Percentiles rank a stretch among this genome's conserved stretches.
Evolutionary conservation across 192 early-diverging fungal genomes (phyloP).

Genomic region (Allomyces macrogynus): DNA sequence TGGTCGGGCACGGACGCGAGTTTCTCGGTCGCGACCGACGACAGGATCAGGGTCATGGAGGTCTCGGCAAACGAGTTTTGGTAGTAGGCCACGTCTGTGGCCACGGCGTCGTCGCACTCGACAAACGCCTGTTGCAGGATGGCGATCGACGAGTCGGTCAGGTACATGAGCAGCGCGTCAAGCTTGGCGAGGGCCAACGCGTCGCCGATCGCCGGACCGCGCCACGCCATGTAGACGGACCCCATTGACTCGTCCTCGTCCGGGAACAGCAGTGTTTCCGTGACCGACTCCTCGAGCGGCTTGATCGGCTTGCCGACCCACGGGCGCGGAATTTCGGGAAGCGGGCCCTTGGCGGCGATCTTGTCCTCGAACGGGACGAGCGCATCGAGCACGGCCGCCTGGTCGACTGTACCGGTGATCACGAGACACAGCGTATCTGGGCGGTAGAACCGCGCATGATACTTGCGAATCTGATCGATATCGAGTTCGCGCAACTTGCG

Average conservation of each 20-base stretch:
- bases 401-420: conserved; percentile 26
- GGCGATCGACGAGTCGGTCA: conserved; percentile 34
- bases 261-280: conserved; percentile 27
- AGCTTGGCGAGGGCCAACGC: conserved; percentile 14
- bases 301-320: conserved; percentile 30
- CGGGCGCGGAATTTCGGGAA: conserved; percentile 26
- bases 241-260: conserved; percentile 42
- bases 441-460: conserved; percentile 35
- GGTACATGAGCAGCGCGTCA: conserved; percentile 17
- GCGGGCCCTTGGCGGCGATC: conserved; percentile 24
- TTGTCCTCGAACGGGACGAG: conserved; percentile 26
- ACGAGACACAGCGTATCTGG: conserved; percentile 39
- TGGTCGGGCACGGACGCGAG: not conserved
- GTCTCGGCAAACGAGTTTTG: too few relatives aligned
- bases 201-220: conserved; percentile 29
- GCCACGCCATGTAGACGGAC: conserved; percentile 26
- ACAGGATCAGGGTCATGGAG: not conserved
- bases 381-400: conserved; percentile 16
- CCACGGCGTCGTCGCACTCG: conserved; percentile 34
- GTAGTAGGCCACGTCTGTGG: conserved; percentile 12
- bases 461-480: conserved; percentile 28
- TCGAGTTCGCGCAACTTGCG: conserved; percentile 25
- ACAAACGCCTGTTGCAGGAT: conserved; percentile 36
- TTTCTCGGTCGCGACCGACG: not conserved
- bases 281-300: conserved; percentile 18